Base-by-base conservation (phyloP, 306 rosid species). In the Sicyos edulis region DNA sequence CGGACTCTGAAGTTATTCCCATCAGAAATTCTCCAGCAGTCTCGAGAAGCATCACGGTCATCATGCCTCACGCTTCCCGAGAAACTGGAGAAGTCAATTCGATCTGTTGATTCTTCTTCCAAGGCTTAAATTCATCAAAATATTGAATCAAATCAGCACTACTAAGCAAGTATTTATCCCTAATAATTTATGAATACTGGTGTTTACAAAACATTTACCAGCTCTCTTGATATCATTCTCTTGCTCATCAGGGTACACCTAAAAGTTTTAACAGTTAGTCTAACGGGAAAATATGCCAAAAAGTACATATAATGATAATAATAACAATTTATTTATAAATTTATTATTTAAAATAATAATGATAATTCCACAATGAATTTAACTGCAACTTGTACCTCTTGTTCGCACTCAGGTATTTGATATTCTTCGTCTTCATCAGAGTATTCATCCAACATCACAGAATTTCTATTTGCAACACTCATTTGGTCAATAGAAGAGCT, bases 381-480 rank as follows among this genome's bases (percentile, higher is more conserved):
- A 34, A 47, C 37, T 68, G 76, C 20, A 71, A 63, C 61, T 54
- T 54, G 72, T 82, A 93, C 97, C 91, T 93, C 93, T 85, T 83
- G 95, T 64, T 91, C 99, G 75, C 83, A 62, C 79, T 93, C 99
- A 0, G 95, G 92, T 70, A 91, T 87, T 85, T 93, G 99, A 80
- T 74, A 91, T 66, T 93, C 99, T 73, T 93, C 99, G 34, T 93
- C 99, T 74, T 93, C 99, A 5, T 93, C 99, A 42, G 99, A 93
- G 86, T 88, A 87, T 74, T 93, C 99, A 82, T 93, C 99, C 86
- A 91, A 72, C 91, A 90, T 72, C 74, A 88, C 92, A 54, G 95
- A 91, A 80, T 87, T 88, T 81, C 96, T 89, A 72, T 77, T 84
- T 32, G 85, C 85, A 75, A 88, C 78, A 88, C 77, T 87, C 62